Evolutionary conservation across 371 early-diverging fungal genomes (phyloP).

Genomic region (Apophysomyces sp.): DNA sequence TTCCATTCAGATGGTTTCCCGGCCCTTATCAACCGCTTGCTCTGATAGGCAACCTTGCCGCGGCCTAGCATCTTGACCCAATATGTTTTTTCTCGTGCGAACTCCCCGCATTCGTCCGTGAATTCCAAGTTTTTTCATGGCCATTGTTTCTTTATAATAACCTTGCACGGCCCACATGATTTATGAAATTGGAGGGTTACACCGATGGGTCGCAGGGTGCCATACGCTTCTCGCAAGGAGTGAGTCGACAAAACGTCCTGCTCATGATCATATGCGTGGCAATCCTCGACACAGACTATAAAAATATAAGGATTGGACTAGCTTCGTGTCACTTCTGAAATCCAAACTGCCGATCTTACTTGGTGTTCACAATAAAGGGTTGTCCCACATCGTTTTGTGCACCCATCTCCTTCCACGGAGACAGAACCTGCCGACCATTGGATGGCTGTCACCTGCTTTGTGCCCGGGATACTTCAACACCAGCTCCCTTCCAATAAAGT

Average conservation of each 20-base stretch:
- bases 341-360: conserved; percentile 24
- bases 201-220: not conserved
- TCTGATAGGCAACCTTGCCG: not conserved
- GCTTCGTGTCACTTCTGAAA: not conserved
- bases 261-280: conserved; percentile 42
- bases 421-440: conserved; percentile 54
- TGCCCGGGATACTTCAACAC: conserved; percentile 49
- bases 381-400: conserved; percentile 43
- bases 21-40: not conserved
- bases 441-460: conserved; percentile 29
- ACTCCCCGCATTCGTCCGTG: not conserved
- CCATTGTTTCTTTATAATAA: not conserved
- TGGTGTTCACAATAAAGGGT: conserved; percentile 45
- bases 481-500: no score
- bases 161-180: not conserved
- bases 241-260: not conserved
- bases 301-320: not conserved
- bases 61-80: not conserved
- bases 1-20: not conserved
- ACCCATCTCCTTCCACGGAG: conserved; percentile 46
- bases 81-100: not conserved
- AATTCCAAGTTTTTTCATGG: not conserved
- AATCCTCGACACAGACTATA: conserved; percentile 16
- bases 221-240: not conserved
- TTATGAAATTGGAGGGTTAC: not conserved